Evolutionary conservation across 1,284 basidiomycete genomes (phyloP).

Genomic region (Cryptococcus sp.): DNA sequence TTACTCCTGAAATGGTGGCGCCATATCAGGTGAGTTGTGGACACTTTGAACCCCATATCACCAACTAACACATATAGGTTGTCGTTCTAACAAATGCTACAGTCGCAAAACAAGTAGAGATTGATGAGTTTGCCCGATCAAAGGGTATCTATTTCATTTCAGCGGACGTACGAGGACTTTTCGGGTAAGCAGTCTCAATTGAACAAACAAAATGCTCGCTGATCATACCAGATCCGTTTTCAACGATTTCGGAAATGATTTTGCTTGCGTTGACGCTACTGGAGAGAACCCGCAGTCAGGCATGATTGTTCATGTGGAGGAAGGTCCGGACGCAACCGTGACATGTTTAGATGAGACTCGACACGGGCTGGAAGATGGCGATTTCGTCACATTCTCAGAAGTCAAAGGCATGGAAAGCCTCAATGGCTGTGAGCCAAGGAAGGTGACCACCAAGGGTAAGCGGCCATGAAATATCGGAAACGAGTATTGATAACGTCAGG

Average conservation of each 20-base stretch:
- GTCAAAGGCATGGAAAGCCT: conserved; percentile 89
- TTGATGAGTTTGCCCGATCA: conserved; percentile 87
- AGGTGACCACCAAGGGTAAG: conserved; percentile 79
- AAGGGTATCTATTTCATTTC: conserved; percentile 90
- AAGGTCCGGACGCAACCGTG: conserved; percentile 82
- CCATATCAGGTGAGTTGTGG: conserved; percentile 74
- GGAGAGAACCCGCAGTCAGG: conserved; percentile 90
- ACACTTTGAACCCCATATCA: background rate
- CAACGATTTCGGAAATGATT: conserved; percentile 93
- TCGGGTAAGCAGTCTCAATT: conserved; percentile 62
- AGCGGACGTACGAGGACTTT: conserved; percentile 88
- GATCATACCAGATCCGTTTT: conserved; percentile 66
- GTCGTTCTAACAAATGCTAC: conserved; percentile 82
- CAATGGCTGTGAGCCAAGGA: conserved; percentile 86
- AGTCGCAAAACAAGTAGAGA: conserved; percentile 79
- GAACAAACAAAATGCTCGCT: background rate
- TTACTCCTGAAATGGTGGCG: conserved; percentile 72
- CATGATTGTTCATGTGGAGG: conserved; percentile 89
- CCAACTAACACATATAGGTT: conserved; percentile 53
- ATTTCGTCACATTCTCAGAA: conserved; percentile 97
- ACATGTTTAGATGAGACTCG: conserved; percentile 96
- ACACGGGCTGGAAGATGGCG: conserved; percentile 96
- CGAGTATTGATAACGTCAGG: conserved; percentile 43
- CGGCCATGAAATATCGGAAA: background rate
- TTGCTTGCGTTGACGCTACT: conserved; percentile 90